These are phyloP conservation scores for Cladorrhinum sp. DNA, from an alignment of 2,329 filamentous ascomycete species.

Conservation along the genomic window DNA sequence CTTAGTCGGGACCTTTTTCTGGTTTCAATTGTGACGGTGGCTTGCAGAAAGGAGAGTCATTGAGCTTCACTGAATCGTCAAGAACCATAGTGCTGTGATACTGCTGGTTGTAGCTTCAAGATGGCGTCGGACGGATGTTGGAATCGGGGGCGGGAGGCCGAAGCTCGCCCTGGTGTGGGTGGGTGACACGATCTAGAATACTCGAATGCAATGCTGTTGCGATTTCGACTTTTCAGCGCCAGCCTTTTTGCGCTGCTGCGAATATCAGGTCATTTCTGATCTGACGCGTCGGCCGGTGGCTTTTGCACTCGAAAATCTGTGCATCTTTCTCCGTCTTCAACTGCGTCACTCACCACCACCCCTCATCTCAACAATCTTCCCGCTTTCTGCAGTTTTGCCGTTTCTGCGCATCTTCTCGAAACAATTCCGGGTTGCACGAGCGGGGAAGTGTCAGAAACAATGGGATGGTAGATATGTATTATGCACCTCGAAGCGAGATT, in stretches of 20 bases:
- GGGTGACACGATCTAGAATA: too few species aligned
- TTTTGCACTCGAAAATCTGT: not conserved
- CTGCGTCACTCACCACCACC: too few species aligned
- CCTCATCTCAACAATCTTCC: not conserved
- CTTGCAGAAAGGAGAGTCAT: too few species aligned
- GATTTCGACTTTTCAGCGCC: too few species aligned
- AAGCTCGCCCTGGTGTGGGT: too few species aligned
- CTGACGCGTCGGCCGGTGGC: not conserved
- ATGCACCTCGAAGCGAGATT: not conserved
- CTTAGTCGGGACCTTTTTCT: not conserved
- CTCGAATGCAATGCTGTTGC: too few species aligned
- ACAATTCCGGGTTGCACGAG: not conserved
- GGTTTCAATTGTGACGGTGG: too few species aligned
- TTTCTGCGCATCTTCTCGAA: not conserved
- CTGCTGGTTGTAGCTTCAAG: not conserved
- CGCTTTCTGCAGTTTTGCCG: not conserved
- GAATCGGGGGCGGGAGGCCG: too few species aligned
- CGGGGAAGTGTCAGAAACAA: not conserved
- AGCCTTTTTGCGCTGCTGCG: not conserved
- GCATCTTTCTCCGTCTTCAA: too few species aligned
- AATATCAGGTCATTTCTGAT: not conserved
- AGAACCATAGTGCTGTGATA: not conserved
- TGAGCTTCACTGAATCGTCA: too few species aligned
- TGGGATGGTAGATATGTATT: not conserved
- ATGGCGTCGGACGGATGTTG: too few species aligned